Evolutionary conservation across 2,329 filamentous ascomycete species (phyloP).

Genomic region (Aspergillus quadricinctus): DNA sequence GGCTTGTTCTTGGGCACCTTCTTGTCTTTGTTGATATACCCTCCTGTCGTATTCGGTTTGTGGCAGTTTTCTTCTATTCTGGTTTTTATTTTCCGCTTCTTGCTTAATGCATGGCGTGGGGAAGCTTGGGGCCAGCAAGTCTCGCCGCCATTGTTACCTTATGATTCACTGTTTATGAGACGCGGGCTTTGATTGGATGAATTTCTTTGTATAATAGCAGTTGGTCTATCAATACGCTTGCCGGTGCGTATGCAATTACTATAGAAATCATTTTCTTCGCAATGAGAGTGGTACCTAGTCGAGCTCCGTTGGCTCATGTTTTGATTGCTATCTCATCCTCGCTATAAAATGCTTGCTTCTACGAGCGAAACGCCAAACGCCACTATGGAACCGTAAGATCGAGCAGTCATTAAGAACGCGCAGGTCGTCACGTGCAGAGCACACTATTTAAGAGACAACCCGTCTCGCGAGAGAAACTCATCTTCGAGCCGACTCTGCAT

Average conservation of each 20-base stretch:
- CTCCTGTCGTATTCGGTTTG: neutral
- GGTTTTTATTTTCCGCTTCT: neutral
- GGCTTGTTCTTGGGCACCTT: neutral
- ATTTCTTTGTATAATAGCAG: neutral
- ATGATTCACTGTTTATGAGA: neutral
- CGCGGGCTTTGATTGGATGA: neutral
- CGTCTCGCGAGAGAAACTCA: conserved; percentile 21
- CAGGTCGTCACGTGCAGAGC: neutral
- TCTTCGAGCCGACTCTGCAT: conserved; percentile 25
- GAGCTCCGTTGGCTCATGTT: neutral
- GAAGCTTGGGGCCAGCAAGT: neutral
- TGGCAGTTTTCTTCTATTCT: neutral
- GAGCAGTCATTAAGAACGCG: neutral
- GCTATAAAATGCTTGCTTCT: neutral
- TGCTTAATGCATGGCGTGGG: neutral
- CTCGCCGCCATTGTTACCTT: neutral
- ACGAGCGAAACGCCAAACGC: conserved; percentile 1
- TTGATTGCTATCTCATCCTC: neutral
- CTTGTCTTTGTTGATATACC: neutral
- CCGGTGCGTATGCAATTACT: neutral
- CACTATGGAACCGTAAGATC: neutral
- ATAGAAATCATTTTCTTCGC: neutral
- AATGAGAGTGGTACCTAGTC: neutral
- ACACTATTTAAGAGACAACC: conserved; percentile 5
- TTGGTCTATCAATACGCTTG: neutral